These are phyloP conservation scores for Penicillium ochrochloron DNA, from an alignment of 495 filamentous ascomycete species.

Conservation along the genomic window DNA sequence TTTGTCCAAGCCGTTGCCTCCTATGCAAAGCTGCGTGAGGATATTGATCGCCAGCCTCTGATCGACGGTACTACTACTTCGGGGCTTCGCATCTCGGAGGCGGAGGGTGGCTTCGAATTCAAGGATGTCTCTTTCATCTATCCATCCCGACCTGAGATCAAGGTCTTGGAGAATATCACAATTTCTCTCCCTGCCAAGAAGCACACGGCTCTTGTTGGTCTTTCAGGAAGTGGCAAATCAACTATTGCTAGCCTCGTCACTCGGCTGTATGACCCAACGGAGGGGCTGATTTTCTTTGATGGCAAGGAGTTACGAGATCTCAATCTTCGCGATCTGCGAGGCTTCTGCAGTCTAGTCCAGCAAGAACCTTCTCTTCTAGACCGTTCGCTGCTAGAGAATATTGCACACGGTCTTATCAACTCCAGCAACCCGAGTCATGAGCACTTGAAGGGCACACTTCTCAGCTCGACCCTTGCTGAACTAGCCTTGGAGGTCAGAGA, in stretches of 20 bases:
- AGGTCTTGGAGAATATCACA: conserved; percentile 54
- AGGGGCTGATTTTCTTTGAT: conserved; percentile 56
- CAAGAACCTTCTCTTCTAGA: conserved; percentile 70
- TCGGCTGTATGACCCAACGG: conserved; percentile 53
- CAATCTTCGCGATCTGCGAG: conserved; percentile 61
- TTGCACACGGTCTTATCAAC: conserved; percentile 66
- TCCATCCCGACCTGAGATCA: conserved; percentile 63
- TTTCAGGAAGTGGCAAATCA: conserved; percentile 75
- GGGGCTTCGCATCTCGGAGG: conserved; percentile 41
- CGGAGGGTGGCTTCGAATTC: conserved; percentile 52
- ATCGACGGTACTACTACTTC: conserved; percentile 51
- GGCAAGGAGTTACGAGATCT: conserved; percentile 56
- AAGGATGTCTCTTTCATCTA: conserved; percentile 64
- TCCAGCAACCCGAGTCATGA: conserved; percentile 52
- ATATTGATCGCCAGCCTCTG: conserved; percentile 55
- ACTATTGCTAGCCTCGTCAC: conserved; percentile 63
- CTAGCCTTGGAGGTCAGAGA: conserved; percentile 40
- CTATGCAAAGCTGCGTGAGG: conserved; percentile 51
- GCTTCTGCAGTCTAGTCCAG: conserved; percentile 64
- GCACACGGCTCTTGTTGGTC: conserved; percentile 68
- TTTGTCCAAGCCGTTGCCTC: conserved; percentile 62
- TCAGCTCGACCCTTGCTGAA: conserved; percentile 35
- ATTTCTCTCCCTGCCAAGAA: conserved; percentile 60
- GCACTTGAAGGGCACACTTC: conserved; percentile 41
- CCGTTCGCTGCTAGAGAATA: conserved; percentile 70